Conservation (phyloP, 2,329 filamentous ascomycete species). For the Pyricularia grisea region DNA sequence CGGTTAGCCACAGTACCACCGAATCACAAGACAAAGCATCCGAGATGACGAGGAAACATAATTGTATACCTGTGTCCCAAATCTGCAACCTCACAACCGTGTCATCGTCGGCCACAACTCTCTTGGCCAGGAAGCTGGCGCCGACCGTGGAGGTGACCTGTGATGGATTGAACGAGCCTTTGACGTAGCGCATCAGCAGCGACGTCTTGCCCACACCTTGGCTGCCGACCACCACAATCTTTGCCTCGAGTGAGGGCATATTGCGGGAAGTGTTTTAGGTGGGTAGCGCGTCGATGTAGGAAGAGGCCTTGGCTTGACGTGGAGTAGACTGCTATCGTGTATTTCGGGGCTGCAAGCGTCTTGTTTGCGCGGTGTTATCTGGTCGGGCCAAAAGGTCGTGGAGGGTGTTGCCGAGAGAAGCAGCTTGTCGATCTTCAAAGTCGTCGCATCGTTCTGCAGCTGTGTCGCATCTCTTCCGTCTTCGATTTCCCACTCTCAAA, state of each 20-base stretch:
- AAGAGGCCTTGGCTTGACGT: background rate
- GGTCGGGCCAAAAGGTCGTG: background rate
- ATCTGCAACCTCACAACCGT: conserved; percentile 87
- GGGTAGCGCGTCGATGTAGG: background rate
- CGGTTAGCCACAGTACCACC: background rate
- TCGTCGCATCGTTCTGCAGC: background rate
- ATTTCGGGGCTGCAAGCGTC: background rate
- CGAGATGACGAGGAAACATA: background rate
- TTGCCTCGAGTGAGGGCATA: conserved; percentile 63
- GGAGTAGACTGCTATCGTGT: background rate
- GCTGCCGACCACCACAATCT: conserved; percentile 71
- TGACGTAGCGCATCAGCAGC: conserved; percentile 67
- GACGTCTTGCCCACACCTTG: conserved; percentile 76
- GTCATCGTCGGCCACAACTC: conserved; percentile 74
- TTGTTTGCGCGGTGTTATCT: background rate
- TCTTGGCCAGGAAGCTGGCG: conserved; percentile 71
- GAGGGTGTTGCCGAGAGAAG: background rate
- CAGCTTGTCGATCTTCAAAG: background rate
- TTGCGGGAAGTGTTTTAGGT: background rate
- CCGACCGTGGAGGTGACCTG: conserved; percentile 63
- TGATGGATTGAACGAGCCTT: conserved; percentile 59
- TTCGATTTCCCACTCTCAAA: background rate
- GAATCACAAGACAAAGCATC: background rate
- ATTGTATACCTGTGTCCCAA: conserved; percentile 69
- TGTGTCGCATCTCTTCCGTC: background rate